Evolutionary conservation across 805 yeast genomes (phyloP), one percentile per base, ranked within the genome.

Genomic region (Candida arabinofermentans): DNA sequence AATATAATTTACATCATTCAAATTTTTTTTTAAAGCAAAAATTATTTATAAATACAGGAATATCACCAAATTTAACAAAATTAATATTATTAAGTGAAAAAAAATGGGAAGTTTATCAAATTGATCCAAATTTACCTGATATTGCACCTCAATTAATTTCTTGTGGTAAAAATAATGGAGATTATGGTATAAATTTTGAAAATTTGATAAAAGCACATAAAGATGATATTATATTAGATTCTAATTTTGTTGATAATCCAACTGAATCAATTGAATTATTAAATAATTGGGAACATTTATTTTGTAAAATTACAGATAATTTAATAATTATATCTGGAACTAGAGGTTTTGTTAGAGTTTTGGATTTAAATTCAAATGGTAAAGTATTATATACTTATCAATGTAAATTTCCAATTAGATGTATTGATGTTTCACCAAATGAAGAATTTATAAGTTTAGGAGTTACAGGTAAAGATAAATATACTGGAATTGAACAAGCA

Each of bases 361-460:
- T 77, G 42, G 86, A 84, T 53, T 55, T 86, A 13, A 67, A 66
- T 9, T 60, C 69, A 27, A 49, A 57, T 10, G 96, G 96, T 3
- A 68, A 69, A 44, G 78, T 83, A 0, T 67, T 89, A 1, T 86
- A 83, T 61, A 75, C 86, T 0, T 79, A 85, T 55, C 67, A 75
- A 29, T 81, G 87, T 9, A 75, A 74, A 41, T 85, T 86, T 56
- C 90, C 91, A 1, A 83, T 90, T 27, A 62, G 95, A 39, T 87
- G 96, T 55, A 70, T 87, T 36, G 83, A 87, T 27, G 69, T 89
- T 1, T 75, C 91, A 8, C 75, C 79, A 0, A 69, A 74, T 49
- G 88, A 84, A 21, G 66, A 72, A 16, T 65, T 81, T 21, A 67
- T 89, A 10, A 93, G 93, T 5, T 77, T 87, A 48, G 93, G 95